Base-by-base conservation (phyloP, 352 stramenopile species). In the Thalassiosira oceanica region DNA sequence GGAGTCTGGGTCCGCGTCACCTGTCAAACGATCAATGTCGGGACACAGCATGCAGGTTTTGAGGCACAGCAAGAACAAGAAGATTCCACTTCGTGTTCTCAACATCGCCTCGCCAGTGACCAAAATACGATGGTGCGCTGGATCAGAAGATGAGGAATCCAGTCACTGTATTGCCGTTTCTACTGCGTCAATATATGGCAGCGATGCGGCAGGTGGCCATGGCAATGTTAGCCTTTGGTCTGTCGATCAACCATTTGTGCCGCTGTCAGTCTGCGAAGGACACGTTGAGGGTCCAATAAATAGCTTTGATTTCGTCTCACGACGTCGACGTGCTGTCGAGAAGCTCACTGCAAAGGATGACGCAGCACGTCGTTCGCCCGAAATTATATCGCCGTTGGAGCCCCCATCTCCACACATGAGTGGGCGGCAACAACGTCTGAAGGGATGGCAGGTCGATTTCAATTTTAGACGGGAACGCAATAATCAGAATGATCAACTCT, bases 221-320 rank as follows among this genome's bases (percentile, higher is more conserved):
- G 84, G 84, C 23, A 43, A 65, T 24, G 49, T 87, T 33, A 71
- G 71, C 33, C 41, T 92, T 10, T 92, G 82, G 82, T 87, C 81
- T 4, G 80, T 45, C 49, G 42, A 81, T 45, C 57, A 78, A n/a
- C 80, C 79, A 2, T 90, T 80, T 55, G 83, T 89, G 72, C 77
- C 84, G 3, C 41, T 92, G 0, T 84, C 77, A 61, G 56, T 92
- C 31, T 70, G 85, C 16, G 80, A 92, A 57, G 82, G 82, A n/a
- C 84, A 91, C 41, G 39, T 62, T 45, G 78, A 88, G 62, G 80
- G 82, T 21, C 77, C 82, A n/a, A n/a, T n/a, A n/a, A n/a, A n/a
- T n/a, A n/a, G n/a, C n/a, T n/a, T n/a, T n/a, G n/a, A n/a, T n/a
- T n/a, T n/a, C n/a, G n/a, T n/a, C n/a, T n/a, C n/a, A n/a, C n/a